Base-by-base conservation (phyloP, 208 protist species). In the Crithidia bombi region DNA sequence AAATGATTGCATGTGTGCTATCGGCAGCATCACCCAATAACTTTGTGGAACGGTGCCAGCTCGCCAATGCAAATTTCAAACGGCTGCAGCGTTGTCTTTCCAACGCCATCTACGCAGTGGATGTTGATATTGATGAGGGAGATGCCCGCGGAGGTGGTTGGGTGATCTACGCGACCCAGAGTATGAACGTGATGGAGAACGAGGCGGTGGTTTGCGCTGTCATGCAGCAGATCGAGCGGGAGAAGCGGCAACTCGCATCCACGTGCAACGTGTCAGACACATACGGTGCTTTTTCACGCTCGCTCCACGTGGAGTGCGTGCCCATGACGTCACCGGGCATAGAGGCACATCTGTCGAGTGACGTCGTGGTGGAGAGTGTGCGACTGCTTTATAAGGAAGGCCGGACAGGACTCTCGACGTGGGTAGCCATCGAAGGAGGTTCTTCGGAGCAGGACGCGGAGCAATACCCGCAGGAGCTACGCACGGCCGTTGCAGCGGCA, bases 151-250 rank as follows among this genome's bases (percentile, higher is more conserved):
- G 58, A 23, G 68, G 69, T 32, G 94, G 95, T 10, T 75, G 82
- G 32, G 82, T 98, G 36, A 77, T 98, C 30, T 98, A 98, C 75
- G 93, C 89, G 10, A 98, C 96, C 19, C 95, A 94, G 61, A 96
- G 88, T 41, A 76, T 98, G 74, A 98, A 98, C 69, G 96, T 97
- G 17, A 59, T 98, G 9, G 96, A 98, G 81, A 93, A 98, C 68
- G 96, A 98, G 73, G 95, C 93, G 9, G 95, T 98, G 26, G 89
- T 98, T 6, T 89, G 81, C 38, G 81, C 86, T 21, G 83, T 85
- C 6, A 73, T 96, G 21, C 76, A 69, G 15, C 75, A 81, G 5
- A 36, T 85, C 21, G 19, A 38, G 2, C n/a, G 6, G n/a, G 46
- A 68, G 30, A 19, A 39, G 35, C 43, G 46, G 25, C 65, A 30